A percentile compares a stretch with the other conserved stretches of the same genome.
Conservation (phyloP, 352 stramenopile genomes). For the Phytophthora meadii region DNA sequence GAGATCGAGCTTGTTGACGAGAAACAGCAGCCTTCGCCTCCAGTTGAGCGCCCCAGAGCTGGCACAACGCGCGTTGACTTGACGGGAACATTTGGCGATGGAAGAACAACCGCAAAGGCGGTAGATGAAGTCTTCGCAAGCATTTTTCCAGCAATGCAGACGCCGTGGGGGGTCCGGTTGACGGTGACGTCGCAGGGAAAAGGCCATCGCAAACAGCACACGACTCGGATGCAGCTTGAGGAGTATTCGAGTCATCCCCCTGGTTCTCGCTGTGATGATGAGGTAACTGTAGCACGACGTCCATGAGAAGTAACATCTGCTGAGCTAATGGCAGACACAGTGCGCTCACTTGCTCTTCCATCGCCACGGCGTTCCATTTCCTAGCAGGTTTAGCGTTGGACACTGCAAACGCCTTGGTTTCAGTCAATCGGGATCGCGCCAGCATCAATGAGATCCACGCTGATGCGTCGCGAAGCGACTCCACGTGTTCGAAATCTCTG, state of each 20-base stretch:
- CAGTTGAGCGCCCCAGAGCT: slow-evolving; percentile 77
- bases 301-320: slow-evolving; percentile 67
- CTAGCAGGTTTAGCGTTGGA: background rate
- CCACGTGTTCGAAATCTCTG: slow-evolving; percentile 59
- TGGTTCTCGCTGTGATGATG: slow-evolving; percentile 26
- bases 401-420: slow-evolving; percentile 7
- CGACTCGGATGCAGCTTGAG: slow-evolving; percentile 28
- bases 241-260: slow-evolving; percentile 3
- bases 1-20: slow-evolving; percentile 41
- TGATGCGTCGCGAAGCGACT: slow-evolving; percentile 65
- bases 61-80: slow-evolving; percentile 64
- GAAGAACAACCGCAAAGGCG: slow-evolving; percentile 75
- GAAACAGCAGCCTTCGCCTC: slow-evolving; percentile 75
- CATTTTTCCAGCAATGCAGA: slow-evolving; percentile 46
- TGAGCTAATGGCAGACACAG: slow-evolving; percentile 66
- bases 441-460: slow-evolving; percentile 62
- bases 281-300: slow-evolving; percentile 51
- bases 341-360: slow-evolving; percentile 55
- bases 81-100: slow-evolving; percentile 62
- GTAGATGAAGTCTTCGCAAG: slow-evolving; percentile 69
- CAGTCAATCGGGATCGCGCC: slow-evolving; percentile 46
- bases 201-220: slow-evolving; percentile 79
- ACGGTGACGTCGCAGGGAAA: slow-evolving; percentile 31
- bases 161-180: slow-evolving; percentile 19
- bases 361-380: slow-evolving; percentile 30